Evolutionary conservation across 305 asterid genomes (phyloP).

Genomic region (Solanum chacoense): DNA sequence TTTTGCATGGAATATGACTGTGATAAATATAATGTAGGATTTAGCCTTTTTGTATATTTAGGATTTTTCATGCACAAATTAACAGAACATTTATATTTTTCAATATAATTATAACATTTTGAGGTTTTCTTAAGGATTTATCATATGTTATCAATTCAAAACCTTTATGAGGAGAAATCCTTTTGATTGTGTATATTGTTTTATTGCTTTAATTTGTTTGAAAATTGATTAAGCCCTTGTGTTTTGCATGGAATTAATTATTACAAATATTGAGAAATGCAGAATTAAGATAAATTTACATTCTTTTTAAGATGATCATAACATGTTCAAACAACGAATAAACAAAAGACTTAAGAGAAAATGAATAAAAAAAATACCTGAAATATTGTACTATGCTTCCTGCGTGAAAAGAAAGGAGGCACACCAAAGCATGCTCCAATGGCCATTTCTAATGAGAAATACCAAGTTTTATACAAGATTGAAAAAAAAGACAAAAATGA

Average conservation of each 20-base stretch:
- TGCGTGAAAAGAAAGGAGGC: conserved; percentile 44
- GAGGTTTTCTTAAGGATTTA: neutral
- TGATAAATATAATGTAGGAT: neutral
- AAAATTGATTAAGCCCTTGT: neutral
- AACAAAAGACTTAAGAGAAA: neutral
- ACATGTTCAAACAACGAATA: neutral
- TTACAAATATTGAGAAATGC: neutral
- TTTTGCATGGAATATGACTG: neutral
- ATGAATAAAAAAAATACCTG: conserved; percentile 24
- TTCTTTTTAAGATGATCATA: neutral
- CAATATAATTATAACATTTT: neutral
- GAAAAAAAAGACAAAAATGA: neutral
- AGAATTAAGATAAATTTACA: neutral
- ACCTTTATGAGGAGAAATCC: neutral
- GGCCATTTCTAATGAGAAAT: conserved; percentile 26
- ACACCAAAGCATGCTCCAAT: conserved; percentile 41
- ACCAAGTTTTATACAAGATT: conserved; percentile 16
- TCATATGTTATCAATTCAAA: neutral
- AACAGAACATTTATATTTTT: neutral
- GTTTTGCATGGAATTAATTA: neutral
- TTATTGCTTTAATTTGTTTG: neutral
- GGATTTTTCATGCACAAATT: neutral
- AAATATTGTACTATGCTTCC: conserved; percentile 22
- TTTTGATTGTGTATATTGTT: neutral
- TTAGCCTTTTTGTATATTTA: neutral